Evolutionary conservation across 2,329 filamentous ascomycete species (phyloP), one percentile per base, ranked within the genome.

Genomic region (Trichoderma sp.): DNA sequence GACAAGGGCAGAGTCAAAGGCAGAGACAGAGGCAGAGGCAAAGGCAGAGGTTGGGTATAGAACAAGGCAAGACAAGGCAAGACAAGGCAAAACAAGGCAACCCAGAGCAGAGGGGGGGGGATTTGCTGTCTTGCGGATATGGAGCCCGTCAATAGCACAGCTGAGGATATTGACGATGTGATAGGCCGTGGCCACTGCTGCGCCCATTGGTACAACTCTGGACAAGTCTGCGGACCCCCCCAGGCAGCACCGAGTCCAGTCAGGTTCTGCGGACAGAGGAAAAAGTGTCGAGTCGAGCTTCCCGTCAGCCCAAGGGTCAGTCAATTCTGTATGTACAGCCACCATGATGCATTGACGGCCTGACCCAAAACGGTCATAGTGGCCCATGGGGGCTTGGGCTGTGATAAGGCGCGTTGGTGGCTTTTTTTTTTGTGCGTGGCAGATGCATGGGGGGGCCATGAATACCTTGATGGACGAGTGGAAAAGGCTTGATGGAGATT

Each of bases 181-280:
- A 39, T 39, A 60, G 57, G 57, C 57, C 57, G 27, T 60, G 27
- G 19, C 27, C 3, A 12, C n/a, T 27, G 52, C 52, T 52, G 54
- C 27, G 39, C 57, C 57, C 56, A 59, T 59, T 59, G 37, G 57
- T 48, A 42, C 37, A 19, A 60, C 54, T 52, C 35, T 32, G 12
- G 57, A 29, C 57, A 27, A 60, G 42, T n/a, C 45, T 42, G 57
- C 57, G 57, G 57, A 60, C 29, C 57, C 57, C 29, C 57, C 57
- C 52, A 56, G 12, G 54, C 34, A 13, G 25, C 42, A 39, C 53
- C 22, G 53, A 42, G 34, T 37, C 12, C 37, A 59, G 37, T 45
- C n/a, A 45, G 29, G 52, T 34, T n/a, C n/a, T n/a, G n/a, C n/a
- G n/a, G n/a, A 34, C 29, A 52, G 19, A 58, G 35, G n/a, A 12